phyloP scores from a whole-genome alignment of 2,329 filamentous ascomycete genomes.

The Pseudocercospora fuligena region DNA sequence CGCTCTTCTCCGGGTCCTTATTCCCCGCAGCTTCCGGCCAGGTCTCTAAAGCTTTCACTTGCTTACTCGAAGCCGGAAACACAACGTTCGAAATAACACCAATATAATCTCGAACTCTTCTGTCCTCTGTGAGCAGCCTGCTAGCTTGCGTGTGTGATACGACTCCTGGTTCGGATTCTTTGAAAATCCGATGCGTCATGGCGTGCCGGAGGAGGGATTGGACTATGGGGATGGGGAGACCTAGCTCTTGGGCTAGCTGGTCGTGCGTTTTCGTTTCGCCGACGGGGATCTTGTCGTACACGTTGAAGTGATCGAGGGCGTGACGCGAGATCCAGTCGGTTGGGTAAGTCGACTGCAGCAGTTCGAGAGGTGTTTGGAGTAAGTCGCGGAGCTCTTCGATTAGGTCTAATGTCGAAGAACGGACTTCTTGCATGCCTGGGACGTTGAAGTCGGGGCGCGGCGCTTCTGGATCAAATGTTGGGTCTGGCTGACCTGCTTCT shows the following conservation, averaged over 20 bases:
- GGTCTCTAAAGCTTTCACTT: conserved; percentile 6
- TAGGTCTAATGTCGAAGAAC: neutral
- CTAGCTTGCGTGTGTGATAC: conserved; percentile 13
- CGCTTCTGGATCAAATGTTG: conserved; percentile 6
- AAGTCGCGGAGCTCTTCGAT: conserved; percentile 9
- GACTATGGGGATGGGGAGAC: neutral
- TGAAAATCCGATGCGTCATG: conserved; percentile 15
- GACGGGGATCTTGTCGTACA: conserved; percentile 14
- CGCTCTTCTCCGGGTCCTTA: neutral
- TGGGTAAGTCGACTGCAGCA: neutral
- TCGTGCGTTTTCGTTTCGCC: conserved; percentile 4
- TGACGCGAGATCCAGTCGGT: conserved; percentile 11
- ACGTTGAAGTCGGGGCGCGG: conserved; percentile 2
- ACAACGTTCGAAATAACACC: neutral
- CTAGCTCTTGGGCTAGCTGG: conserved; percentile 3
- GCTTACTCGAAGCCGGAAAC: neutral
- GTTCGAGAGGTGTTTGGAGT: conserved; percentile 8
- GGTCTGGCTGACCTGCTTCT: conserved; percentile 8
- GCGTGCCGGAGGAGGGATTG: conserved; percentile 13
- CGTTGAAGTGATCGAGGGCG: conserved; percentile 6
- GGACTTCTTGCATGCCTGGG: neutral
- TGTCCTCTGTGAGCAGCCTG: neutral
- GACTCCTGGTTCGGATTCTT: neutral
- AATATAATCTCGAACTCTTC: neutral
- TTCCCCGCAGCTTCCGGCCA: conserved; percentile 10